Conservation (phyloP, 2,329 filamentous ascomycete genomes). For the Ophiostoma quercus region DNA sequence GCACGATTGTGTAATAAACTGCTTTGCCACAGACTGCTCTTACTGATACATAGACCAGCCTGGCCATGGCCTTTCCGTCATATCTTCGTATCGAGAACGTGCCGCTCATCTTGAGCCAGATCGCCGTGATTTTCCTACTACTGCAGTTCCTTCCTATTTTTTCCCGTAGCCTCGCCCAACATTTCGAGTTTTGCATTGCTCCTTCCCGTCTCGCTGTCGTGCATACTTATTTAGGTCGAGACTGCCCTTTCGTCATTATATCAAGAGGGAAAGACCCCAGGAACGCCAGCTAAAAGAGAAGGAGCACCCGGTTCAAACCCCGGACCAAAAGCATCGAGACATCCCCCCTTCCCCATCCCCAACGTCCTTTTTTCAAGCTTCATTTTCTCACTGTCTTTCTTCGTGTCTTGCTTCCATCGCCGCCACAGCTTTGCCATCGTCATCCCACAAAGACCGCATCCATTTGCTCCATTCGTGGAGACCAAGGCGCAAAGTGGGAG, state of each 20-base stretch:
- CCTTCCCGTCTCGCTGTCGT: neutral
- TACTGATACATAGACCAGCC: neutral
- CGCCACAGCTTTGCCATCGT: neutral
- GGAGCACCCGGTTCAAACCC: neutral
- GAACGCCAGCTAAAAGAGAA: neutral
- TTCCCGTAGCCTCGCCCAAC: neutral
- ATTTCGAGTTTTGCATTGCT: neutral
- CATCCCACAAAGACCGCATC: neutral
- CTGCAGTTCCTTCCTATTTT: neutral
- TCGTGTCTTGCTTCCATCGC: slow-evolving; percentile 6
- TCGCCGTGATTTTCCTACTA: neutral
- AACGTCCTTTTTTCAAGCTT: slow-evolving; percentile 7
- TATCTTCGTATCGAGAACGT: neutral
- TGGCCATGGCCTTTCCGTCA: neutral
- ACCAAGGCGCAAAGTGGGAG: slow-evolving; percentile 5
- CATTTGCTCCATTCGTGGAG: neutral
- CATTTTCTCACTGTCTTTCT: slow-evolving; percentile 13
- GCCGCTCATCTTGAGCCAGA: neutral
- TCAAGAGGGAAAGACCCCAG: neutral
- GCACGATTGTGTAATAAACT: too few species aligned
- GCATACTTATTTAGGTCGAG: neutral
- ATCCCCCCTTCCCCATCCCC: neutral
- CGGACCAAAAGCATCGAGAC: slow-evolving; percentile 5
- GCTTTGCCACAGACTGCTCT: neutral
- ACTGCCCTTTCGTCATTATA: neutral